Evolutionary conservation across 2,329 filamentous ascomycete genomes (phyloP).

Genomic region (Claviceps pazoutovae): DNA sequence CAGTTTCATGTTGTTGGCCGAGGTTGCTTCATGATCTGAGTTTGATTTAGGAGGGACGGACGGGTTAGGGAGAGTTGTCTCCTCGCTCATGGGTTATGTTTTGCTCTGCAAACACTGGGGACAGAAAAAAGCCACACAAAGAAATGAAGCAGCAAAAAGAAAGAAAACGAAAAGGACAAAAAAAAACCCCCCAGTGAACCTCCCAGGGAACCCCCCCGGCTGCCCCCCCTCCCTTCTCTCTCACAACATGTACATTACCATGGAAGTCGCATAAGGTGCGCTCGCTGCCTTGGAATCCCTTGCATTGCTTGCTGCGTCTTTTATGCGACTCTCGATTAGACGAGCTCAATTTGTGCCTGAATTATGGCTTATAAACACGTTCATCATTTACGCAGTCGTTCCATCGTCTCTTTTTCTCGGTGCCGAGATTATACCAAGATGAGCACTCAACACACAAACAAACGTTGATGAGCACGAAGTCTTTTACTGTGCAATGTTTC

Average conservation of each 20-base stretch:
- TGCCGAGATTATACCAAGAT: no score
- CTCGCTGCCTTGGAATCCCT: slow-evolving; percentile 16
- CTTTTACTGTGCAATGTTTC: no score
- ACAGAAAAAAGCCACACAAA: neutral
- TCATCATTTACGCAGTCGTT: slow-evolving; percentile 16
- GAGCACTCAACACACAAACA: no score
- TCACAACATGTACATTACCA: slow-evolving; percentile 41
- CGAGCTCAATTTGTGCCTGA: slow-evolving; percentile 21
- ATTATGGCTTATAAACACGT: slow-evolving; percentile 17
- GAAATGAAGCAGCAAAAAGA: neutral
- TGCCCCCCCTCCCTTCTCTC: no score
- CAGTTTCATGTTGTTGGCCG: slow-evolving; percentile 1
- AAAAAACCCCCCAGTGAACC: neutral
- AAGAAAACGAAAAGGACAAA: neutral
- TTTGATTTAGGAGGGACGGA: neutral
- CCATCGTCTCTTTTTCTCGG: slow-evolving; percentile 6
- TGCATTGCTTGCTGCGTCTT: slow-evolving; percentile 18
- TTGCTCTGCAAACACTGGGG: neutral
- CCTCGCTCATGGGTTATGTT: neutral
- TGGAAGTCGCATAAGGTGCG: slow-evolving; percentile 31
- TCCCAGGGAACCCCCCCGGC: neutral
- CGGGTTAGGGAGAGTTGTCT: neutral
- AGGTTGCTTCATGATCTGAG: slow-evolving; percentile 4
- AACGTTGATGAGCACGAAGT: no score
- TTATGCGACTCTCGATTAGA: slow-evolving; percentile 19